Evolutionary conservation across 306 rosid genomes (phyloP).

Genomic region (Biancaea sappan): DNA sequence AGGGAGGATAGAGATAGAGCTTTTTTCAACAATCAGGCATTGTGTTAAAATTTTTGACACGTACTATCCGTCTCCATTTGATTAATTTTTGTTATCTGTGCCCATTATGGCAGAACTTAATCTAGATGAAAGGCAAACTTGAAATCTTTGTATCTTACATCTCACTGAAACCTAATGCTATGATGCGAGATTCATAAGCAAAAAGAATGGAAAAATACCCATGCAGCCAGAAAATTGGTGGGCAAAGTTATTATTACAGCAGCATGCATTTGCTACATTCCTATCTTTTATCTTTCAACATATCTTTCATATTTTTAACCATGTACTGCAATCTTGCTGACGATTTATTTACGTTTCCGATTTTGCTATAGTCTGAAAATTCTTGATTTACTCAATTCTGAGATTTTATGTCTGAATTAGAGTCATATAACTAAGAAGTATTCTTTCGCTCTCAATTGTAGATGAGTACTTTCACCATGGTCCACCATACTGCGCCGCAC

Average conservation of each 20-base stretch:
- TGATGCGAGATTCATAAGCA: neutral
- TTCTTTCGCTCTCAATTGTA: conserved; percentile 35
- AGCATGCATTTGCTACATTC: neutral
- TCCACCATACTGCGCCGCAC: conserved; percentile 97
- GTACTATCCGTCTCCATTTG: neutral
- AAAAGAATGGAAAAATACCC: conserved; percentile 1
- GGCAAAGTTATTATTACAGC: neutral
- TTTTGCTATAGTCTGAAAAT: neutral
- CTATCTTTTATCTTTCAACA: neutral
- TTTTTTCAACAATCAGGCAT: conserved; percentile 14
- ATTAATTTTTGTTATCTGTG: neutral
- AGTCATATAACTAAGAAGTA: conserved; percentile 31
- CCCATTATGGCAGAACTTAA: conserved; percentile 15
- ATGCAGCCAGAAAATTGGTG: conserved; percentile 12
- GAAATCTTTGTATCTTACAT: too few relatives aligned
- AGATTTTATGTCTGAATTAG: neutral
- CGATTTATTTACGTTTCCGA: neutral
- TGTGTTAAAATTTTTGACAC: conserved; percentile 13
- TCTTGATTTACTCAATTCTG: conserved; percentile 11
- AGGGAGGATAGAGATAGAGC: neutral
- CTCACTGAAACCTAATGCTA: neutral
- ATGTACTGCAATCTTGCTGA: neutral
- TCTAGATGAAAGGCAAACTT: neutral
- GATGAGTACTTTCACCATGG: conserved; percentile 99
- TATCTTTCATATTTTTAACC: neutral